phyloP scores from a whole-genome alignment of 1,284 basidiomycete species.

The Sanghuangporus sanghuang region DNA sequence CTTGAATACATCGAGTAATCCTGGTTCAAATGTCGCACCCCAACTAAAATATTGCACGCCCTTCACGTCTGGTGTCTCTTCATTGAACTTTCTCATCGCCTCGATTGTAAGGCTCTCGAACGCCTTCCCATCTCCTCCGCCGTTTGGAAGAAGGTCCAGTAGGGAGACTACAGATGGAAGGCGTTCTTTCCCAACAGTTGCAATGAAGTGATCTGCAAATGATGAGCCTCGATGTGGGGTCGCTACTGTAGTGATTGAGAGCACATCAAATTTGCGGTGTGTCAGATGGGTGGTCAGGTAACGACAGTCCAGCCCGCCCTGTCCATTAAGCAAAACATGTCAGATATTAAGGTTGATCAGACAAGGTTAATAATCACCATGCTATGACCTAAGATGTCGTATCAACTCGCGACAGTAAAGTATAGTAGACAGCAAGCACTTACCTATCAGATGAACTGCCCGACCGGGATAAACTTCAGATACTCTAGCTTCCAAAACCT shows the following conservation, averaged over 20 bases:
- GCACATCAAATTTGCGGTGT: conserved; percentile 48
- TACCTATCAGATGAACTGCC: conserved; percentile 83
- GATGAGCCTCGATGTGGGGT: conserved; percentile 53
- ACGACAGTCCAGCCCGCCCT: conserved; percentile 92
- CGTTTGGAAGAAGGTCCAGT: conserved; percentile 78
- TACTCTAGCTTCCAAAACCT: conserved; percentile 79
- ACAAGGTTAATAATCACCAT: conserved; percentile 55
- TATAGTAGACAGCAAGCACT: conserved; percentile 9
- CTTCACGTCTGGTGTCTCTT: conserved; percentile 71
- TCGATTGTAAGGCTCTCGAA: conserved; percentile 85
- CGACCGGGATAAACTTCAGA: conserved; percentile 74
- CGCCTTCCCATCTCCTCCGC: conserved; percentile 87
- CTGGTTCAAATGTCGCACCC: conserved; percentile 87
- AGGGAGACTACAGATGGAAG: conserved; percentile 61
- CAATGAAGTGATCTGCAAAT: conserved; percentile 84
- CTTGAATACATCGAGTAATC: conserved; percentile 85
- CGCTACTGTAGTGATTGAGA: conserved; percentile 48
- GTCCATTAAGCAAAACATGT: conserved; percentile 11
- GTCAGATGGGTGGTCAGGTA: conserved; percentile 77
- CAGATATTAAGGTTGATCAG: background rate
- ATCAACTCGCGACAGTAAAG: conserved; percentile 7
- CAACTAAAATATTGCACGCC: conserved; percentile 88
- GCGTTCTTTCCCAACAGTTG: conserved; percentile 64
- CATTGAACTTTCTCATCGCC: conserved; percentile 86
- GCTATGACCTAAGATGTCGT: conserved; percentile 59